These are phyloP conservation scores for Cordyceps tenuipes DNA, from an alignment of 2,329 filamentous ascomycete species.

Conservation along the genomic window DNA sequence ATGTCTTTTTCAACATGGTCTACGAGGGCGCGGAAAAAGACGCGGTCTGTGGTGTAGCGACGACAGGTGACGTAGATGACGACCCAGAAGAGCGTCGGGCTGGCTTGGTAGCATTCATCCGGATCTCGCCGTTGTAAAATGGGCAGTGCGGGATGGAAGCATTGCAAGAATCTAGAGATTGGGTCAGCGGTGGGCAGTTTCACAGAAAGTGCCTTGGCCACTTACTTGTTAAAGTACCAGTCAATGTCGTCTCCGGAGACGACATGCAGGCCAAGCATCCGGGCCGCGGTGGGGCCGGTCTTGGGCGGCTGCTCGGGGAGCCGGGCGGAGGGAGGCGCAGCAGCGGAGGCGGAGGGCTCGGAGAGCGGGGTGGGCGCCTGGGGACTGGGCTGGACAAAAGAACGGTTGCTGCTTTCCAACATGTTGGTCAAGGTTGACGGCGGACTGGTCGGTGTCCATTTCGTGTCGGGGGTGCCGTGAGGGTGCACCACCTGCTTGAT, in stretches of 20 bases:
- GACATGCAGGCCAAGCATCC: constrained; percentile 38
- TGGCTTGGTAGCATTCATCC: constrained; percentile 40
- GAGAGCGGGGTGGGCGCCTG: constrained; percentile 20
- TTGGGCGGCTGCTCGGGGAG: constrained; percentile 16
- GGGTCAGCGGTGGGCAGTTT: background rate
- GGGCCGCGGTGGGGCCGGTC: constrained; percentile 27
- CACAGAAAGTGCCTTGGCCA: background rate
- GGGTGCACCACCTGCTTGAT: constrained; percentile 43
- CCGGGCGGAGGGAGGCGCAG: constrained; percentile 17
- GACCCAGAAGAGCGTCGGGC: constrained; percentile 46
- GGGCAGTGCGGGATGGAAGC: constrained; percentile 45
- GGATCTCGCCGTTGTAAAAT: constrained; percentile 41
- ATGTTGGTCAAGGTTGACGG: constrained; percentile 19
- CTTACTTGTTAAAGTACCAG: constrained; percentile 46
- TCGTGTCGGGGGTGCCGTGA: constrained; percentile 14
- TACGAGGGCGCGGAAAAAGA: constrained; percentile 35
- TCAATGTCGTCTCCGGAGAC: constrained; percentile 46
- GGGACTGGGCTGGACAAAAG: background rate
- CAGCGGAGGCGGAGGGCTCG: constrained; percentile 17
- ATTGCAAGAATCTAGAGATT: constrained; percentile 39
- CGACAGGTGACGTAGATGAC: constrained; percentile 42
- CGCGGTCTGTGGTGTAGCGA: constrained; percentile 36
- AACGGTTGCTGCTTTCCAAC: constrained; percentile 10
- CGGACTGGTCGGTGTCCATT: constrained; percentile 24
- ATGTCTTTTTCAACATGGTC: constrained; percentile 40